These are phyloP conservation scores for Ascochyta lentis DNA, from an alignment of 2,329 filamentous ascomycete genomes.

Conservation along the genomic window DNA sequence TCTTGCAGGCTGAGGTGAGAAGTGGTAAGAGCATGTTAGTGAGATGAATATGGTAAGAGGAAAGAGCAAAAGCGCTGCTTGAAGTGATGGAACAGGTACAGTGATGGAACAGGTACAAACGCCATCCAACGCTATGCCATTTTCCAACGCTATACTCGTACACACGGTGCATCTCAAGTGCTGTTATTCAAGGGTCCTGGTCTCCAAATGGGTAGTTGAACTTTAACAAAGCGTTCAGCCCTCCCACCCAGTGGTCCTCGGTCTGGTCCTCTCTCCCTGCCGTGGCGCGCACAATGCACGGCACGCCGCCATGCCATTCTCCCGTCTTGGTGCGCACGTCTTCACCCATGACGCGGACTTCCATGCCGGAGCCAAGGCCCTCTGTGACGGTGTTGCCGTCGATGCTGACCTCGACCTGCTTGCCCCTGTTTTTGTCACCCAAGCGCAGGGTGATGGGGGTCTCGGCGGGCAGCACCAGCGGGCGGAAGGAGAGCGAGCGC, in stretches of 20 bases:
- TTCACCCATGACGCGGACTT: conserved; percentile 89
- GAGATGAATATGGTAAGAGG: no score
- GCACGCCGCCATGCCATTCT: conserved; percentile 79
- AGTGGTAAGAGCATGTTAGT: no score
- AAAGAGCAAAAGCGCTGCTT: no score
- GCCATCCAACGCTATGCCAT: no score
- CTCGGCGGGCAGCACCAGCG: conserved; percentile 85
- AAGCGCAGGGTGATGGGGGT: conserved; percentile 83
- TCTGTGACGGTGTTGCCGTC: conserved; percentile 55
- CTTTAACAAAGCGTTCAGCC: conserved; percentile 89
- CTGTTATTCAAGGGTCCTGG: conserved; percentile 31
- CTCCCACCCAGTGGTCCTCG: conserved; percentile 96
- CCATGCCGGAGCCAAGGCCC: conserved; percentile 60
- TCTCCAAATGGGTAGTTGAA: conserved; percentile 96
- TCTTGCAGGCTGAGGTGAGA: not conserved
- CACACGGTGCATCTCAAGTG: no score
- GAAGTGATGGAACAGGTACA: no score
- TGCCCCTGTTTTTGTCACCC: conserved; percentile 65
- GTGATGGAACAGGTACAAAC: no score
- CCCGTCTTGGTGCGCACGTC: conserved; percentile 61
- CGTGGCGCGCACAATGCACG: conserved; percentile 79
- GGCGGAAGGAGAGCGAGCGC: conserved; percentile 88
- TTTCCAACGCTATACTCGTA: no score
- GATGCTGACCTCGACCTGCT: conserved; percentile 59
- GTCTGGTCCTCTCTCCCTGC: conserved; percentile 51